Evolutionary conservation across 306 rosid species (phyloP).

Genomic region (Astragalus glycyphyllos): DNA sequence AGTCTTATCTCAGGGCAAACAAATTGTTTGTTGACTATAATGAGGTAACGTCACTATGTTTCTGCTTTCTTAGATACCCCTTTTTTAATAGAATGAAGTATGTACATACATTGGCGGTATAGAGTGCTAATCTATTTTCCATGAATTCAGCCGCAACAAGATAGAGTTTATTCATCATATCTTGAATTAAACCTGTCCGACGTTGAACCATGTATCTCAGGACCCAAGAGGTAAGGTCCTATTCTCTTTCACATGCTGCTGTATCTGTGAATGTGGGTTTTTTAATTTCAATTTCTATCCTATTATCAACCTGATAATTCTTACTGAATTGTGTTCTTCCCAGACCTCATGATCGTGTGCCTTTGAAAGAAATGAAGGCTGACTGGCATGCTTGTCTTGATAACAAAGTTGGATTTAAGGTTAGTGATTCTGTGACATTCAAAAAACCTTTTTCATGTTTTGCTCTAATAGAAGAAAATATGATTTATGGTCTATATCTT

Average conservation of each 20-base stretch:
- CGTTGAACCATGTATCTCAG: slow-evolving; percentile 90
- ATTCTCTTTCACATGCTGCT: slow-evolving; percentile 12
- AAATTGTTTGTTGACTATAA: slow-evolving; percentile 89
- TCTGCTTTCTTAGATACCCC: slow-evolving; percentile 5
- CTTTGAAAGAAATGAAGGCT: slow-evolving; percentile 84
- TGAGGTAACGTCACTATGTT: slow-evolving; percentile 59
- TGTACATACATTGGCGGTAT: slow-evolving; percentile 34
- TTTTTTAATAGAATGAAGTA: background rate
- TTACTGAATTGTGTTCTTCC: slow-evolving; percentile 20
- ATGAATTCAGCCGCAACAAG: slow-evolving; percentile 79
- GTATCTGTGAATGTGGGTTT: slow-evolving; percentile 5
- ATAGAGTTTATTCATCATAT: slow-evolving; percentile 91
- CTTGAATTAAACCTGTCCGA: slow-evolving; percentile 78
- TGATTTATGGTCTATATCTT: slow-evolving; percentile 9
- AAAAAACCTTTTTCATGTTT: slow-evolving; percentile 8
- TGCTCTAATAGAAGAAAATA: slow-evolving; percentile 4
- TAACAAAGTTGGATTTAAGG: slow-evolving; percentile 96
- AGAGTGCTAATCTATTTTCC: slow-evolving; percentile 41
- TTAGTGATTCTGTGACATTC: slow-evolving; percentile 42
- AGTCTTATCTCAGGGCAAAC: slow-evolving; percentile 93
- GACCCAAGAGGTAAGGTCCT: slow-evolving; percentile 83
- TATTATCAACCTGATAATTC: slow-evolving; percentile 7
- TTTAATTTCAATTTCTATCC: slow-evolving; percentile 21
- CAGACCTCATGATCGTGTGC: slow-evolving; percentile 94
- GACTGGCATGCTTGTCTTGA: slow-evolving; percentile 97